Evolutionary conservation across 495 filamentous ascomycete species (phyloP).

Genomic region (Penicillium turbatum): DNA sequence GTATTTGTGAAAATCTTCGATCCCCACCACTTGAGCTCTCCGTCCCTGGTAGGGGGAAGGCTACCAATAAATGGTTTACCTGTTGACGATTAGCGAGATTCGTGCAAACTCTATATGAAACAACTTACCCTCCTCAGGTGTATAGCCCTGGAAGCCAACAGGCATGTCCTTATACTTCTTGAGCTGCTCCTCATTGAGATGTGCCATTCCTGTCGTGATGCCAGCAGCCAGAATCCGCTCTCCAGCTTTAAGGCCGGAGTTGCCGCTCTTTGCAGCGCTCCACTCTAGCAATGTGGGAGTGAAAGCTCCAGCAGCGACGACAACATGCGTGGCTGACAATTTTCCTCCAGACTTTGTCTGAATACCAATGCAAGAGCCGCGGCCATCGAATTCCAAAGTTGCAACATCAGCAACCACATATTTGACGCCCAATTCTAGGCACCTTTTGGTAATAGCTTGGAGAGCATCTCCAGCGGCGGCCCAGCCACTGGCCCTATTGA

Average conservation of each 20-base stretch:
- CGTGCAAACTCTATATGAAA: neutral
- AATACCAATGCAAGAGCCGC: constrained; percentile 45
- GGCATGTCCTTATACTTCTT: constrained; percentile 33
- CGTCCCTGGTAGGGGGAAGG: constrained; percentile 33
- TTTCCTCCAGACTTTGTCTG: constrained; percentile 35
- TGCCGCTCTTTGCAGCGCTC: constrained; percentile 41
- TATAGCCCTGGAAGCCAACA: constrained; percentile 37
- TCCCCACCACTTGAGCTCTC: constrained; percentile 51
- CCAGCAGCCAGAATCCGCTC: constrained; percentile 53
- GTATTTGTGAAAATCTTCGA: constrained; percentile 51
- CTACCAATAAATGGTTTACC: constrained; percentile 34
- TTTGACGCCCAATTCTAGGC: constrained; percentile 49
- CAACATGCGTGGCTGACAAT: constrained; percentile 40
- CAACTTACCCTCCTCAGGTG: constrained; percentile 27
- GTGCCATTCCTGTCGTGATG: constrained; percentile 48
- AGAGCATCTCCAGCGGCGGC: constrained; percentile 56
- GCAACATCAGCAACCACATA: constrained; percentile 47
- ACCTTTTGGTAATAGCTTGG: constrained; percentile 39
- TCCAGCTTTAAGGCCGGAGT: constrained; percentile 43
- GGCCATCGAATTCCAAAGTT: constrained; percentile 39
- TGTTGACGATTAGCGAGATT: constrained; percentile 13
- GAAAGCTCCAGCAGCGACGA: constrained; percentile 56
- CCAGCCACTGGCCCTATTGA: constrained; percentile 57
- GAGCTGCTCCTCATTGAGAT: constrained; percentile 27
- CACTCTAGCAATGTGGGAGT: constrained; percentile 57